Evolutionary conservation across 352 stramenopile genomes (phyloP), one percentile per base, ranked within the genome.

Genomic region (Globisporangium echinulatum): DNA sequence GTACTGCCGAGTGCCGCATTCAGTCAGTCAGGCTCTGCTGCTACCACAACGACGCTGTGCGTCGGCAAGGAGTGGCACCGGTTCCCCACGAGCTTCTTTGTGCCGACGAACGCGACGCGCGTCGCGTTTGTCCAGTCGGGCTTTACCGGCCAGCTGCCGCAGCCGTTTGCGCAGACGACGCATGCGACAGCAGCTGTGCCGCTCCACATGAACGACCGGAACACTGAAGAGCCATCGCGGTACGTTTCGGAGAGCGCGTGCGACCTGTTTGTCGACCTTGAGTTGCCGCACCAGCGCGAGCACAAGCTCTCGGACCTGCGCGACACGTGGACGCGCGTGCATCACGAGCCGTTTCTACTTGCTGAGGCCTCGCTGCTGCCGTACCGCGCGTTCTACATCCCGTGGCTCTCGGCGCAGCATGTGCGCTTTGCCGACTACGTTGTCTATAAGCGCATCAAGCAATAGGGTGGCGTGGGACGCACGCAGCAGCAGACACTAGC

Each of bases 1-100:
- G 63, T 88, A 51, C 62, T 90, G 10, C 79, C 80, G n/a, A 77
- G 71, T 25, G 59, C 60, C 8, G 58, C 68, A 7, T 69, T 37
- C 52, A 61, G 52, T 2, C 17, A 65, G 40, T 42, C 46, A 49
- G 7, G 54, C 37, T 9, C 54, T 33, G 13, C 54, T 33, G 13
- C 58, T 14, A 53, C 13, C 25, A 53, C 42, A 13, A n/a, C 84
- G 39, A 87, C 62, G 15, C 72, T 99, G 25, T 99, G 97, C 69
- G 83, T 97, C n/a, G 89, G 92, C 48, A 97, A 96, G 63, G 97
- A 99, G 89, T 99, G 97, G 97, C 93, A 99, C 77, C 79, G 94
- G 48, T 99, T 98, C 69, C 94, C 96, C 0, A 90, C 90, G 14
- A 97, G 79, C 50, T 99, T 98, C 67, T 98, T 98, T 65, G 72